Base-by-base conservation (phyloP, 2,329 filamentous ascomycete genomes). In the Aspergillus niger region DNA sequence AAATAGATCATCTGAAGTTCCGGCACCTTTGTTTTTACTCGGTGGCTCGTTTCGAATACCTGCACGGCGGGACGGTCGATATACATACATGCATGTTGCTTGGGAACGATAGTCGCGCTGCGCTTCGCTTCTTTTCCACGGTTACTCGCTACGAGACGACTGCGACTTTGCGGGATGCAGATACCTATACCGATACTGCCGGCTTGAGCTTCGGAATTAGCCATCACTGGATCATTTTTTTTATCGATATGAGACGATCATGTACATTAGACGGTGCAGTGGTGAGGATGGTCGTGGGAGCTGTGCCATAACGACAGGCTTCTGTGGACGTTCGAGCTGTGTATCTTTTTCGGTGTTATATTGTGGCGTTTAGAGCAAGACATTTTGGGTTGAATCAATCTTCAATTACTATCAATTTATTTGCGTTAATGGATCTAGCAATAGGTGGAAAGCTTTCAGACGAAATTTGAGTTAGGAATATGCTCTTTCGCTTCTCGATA, bases 311-410 rank as follows among this genome's bases (percentile, higher is more conserved):
- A 39, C 22, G 17, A 30, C 10, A 30, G 28, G 49, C 59, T 47
- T 56, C 53, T 30, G 36, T 54, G 62, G 41, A 47, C 57, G 55
- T 28, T 49, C 49, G 53, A 49, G 59, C 55, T 67, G 64, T 64
- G 55, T 66, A 61, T 63, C 48, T 60, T 57, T 64, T 57, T 61
- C 39, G 62, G 61, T 59, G 64, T 68, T 69, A 62, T 65, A 65
- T 68, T 69, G 49, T 65, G 67, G 39, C 67, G 67, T 70, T 69
- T 63, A 64, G 56, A 65, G 60, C 62, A 68, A 58, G 64, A 68
- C 67, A 68, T 57, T 62, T 49, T 65, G 54, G 66, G 67, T 67
- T 63, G 26, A 67, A 67, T 69, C 59, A 59, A 67, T 59, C 54
- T 65, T 64, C 59, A 36, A 50, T 53, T 61, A 20, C 20, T 20